Evolutionary conservation across 2,329 filamentous ascomycete species (phyloP), one percentile per base, ranked within the genome.

Genomic region (Aspergillus versicolor): DNA sequence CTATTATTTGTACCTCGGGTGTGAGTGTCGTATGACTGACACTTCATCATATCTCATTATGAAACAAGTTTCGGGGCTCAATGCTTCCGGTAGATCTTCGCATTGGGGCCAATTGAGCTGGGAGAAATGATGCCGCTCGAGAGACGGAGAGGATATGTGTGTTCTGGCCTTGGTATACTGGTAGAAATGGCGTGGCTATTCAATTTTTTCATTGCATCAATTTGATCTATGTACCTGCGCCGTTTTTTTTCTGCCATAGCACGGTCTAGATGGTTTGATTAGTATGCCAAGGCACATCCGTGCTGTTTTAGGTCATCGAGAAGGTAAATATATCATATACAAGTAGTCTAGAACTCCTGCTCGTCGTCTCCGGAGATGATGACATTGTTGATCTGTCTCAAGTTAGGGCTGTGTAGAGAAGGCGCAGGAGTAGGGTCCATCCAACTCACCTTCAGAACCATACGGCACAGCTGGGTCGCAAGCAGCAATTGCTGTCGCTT

Each of bases 401-500:
- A 37, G 56, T 69, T 63, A 71, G 67, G 13, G 21, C 17, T 19
- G 13, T 19, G 13, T 44, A 17, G 15, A n/a, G 17, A 17, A 17
- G 15, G 37, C 19, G 44, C 15, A 9, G 27, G 2, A 4, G 30
- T 44, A 43, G 3, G 3, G 17, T 11, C 17, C 15, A 3, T n/a
- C 15, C 56, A 44, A 62, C 70, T 52, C 72, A 92, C 87, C 86
- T 96, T 97, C 67, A 97, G 83, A 65, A 97, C 92, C 93, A 99
- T 97, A 65, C 94, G 88, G 82, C 94, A 97, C 65, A 99, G 82
- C 81, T 99, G 94, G 52, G 95, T 99, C 32, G 94, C 94, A 64
- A 99, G 84, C 79, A 97, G 86, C 60, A 99, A 84, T 79, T 99
- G 94, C 80, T 97, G 92, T 78, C 91, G 90, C 85, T 99, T 99